Conservation (phyloP, 2,329 filamentous ascomycete species). For the Talaromyces albobiverticillius region DNA sequence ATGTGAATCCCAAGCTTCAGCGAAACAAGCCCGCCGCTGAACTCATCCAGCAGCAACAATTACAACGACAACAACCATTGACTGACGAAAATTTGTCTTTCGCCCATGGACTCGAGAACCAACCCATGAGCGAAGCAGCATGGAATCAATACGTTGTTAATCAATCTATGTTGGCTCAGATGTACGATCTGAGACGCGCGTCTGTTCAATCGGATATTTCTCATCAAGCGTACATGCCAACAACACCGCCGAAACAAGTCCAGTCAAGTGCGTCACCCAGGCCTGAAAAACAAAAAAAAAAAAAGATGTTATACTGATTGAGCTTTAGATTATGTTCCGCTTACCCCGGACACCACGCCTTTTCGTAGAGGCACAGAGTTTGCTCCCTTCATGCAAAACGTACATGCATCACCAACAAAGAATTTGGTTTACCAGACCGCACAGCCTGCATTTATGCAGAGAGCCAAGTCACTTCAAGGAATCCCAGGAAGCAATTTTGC, state of each 20-base stretch:
- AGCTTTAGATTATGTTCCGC: conserved; percentile 58
- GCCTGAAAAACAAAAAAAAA: background rate
- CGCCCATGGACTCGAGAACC: conserved; percentile 20
- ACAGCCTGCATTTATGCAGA: conserved; percentile 41
- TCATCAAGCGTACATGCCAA: conserved; percentile 48
- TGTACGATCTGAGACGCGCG: conserved; percentile 30
- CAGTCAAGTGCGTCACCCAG: conserved; percentile 51
- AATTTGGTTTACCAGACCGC: conserved; percentile 31
- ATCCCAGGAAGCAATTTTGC: conserved; percentile 29
- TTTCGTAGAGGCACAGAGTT: conserved; percentile 39
- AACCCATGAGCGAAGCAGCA: conserved; percentile 22
- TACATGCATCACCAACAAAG: conserved; percentile 40
- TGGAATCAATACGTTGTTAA: conserved; percentile 27
- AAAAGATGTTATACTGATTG: background rate
- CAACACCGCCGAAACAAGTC: conserved; percentile 62
- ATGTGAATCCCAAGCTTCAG: conserved; percentile 16
- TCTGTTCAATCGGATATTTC: conserved; percentile 38
- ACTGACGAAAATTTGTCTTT: conserved; percentile 19
- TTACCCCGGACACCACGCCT: conserved; percentile 66
- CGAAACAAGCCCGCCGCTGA: conserved; percentile 26
- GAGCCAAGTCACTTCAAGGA: conserved; percentile 48
- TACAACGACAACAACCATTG: conserved; percentile 24
- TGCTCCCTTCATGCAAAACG: conserved; percentile 36
- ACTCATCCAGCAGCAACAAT: conserved; percentile 31
- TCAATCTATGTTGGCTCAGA: conserved; percentile 21